Evolutionary conservation across 495 filamentous ascomycete species (phyloP).

Genomic region (Glutinoglossum americanum): DNA sequence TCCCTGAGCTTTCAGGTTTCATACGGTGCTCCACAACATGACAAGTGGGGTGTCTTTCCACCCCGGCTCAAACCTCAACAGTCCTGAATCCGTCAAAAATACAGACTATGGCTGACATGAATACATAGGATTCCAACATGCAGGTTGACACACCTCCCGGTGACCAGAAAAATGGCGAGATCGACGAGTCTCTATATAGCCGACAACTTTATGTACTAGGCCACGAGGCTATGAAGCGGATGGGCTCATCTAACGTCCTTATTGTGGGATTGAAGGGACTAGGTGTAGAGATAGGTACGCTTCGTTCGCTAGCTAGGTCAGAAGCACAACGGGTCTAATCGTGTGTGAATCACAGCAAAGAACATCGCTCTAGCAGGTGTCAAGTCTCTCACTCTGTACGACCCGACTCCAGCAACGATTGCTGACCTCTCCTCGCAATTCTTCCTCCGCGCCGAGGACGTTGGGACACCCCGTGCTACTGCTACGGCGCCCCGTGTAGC

Average conservation of each 20-base stretch:
- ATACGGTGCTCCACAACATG: not conserved
- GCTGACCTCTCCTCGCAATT: slow-evolving; percentile 89
- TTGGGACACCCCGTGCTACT: slow-evolving; percentile 75
- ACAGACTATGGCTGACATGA: not conserved
- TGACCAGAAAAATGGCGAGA: slow-evolving; percentile 39
- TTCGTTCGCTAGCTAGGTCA: not conserved
- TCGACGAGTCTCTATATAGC: slow-evolving; percentile 96
- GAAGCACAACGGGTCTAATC: not conserved
- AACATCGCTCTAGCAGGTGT: slow-evolving; percentile 95
- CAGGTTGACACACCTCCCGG: slow-evolving; percentile 49
- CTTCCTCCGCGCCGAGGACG: slow-evolving; percentile 73
- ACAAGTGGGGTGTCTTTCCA: not conserved
- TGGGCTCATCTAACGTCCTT: slow-evolving; percentile 89
- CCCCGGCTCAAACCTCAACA: not conserved
- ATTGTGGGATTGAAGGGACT: slow-evolving; percentile 82
- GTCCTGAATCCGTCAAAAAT: not conserved
- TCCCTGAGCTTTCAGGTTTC: not conserved
- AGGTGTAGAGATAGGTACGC: slow-evolving; percentile 75
- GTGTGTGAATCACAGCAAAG: slow-evolving; percentile 38
- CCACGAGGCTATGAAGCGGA: slow-evolving; percentile 98
- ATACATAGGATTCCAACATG: slow-evolving; percentile 42
- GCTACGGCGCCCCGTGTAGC: slow-evolving; percentile 75
- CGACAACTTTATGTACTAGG: slow-evolving; percentile 95
- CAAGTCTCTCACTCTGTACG: slow-evolving; percentile 69
- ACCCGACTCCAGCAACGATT: slow-evolving; percentile 59